Percentiles rank a stretch among this genome's conserved stretches.
Conservation (phyloP, 2,329 filamentous ascomycete species). For the Alternaria ventricosa region DNA sequence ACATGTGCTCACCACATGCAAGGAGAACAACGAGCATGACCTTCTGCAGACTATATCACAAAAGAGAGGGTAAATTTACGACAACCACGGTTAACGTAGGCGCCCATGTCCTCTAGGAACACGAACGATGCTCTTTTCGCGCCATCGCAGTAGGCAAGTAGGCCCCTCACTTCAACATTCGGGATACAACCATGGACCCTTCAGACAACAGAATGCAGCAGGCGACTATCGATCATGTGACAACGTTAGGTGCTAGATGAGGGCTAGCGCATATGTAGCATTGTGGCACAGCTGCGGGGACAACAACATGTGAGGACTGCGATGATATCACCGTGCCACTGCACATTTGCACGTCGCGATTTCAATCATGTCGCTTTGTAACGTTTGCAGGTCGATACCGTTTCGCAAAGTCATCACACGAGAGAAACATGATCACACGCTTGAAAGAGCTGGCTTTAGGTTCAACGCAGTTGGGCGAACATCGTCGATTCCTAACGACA, state of each 20-base stretch:
- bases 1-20: too few species aligned
- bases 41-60: too few species aligned
- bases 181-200: not conserved
- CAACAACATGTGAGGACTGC: not conserved
- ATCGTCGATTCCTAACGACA: fast-evolving
- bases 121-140: too few species aligned
- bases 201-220: not conserved
- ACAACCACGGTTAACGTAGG: too few species aligned
- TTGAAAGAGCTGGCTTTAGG: not conserved
- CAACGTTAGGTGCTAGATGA: not conserved
- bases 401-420: not conserved
- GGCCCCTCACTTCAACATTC: not conserved
- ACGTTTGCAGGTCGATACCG: not conserved
- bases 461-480: not conserved
- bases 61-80: too few species aligned
- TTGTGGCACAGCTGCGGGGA: not conserved
- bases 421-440: too few species aligned
- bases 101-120: too few species aligned
- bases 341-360: too few species aligned
- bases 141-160: too few species aligned
- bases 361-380: not conserved
- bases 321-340: too few species aligned
- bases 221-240: not conserved
- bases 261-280: not conserved
- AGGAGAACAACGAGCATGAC: too few species aligned